Percentiles rank a stretch among this genome's conserved stretches.
Conservation (phyloP, 371 early-diverging fungal genomes). For the Mucor velutinosus region DNA sequence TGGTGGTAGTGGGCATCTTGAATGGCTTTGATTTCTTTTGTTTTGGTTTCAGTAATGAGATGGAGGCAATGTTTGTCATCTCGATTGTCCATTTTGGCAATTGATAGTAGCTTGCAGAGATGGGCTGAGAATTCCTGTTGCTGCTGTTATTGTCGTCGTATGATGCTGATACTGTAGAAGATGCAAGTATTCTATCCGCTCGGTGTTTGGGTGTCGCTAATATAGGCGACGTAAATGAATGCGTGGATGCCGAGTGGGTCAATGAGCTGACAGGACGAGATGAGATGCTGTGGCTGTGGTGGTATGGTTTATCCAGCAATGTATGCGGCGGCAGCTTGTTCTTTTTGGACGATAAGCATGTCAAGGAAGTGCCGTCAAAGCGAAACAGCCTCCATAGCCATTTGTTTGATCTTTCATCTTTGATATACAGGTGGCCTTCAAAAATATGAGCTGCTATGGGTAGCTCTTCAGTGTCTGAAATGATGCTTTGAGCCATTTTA, state of each 20-base stretch:
- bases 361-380: conserved; percentile 32
- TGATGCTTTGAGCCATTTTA: neutral
- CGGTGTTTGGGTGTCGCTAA: conserved; percentile 24
- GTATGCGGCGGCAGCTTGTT: conserved; percentile 28
- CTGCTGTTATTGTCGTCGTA: neutral
- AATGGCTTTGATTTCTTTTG: neutral
- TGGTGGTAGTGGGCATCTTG: neutral
- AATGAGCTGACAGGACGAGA: neutral
- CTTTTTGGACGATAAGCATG: conserved; percentile 29
- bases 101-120: conserved; percentile 24
- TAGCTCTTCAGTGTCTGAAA: conserved; percentile 17
- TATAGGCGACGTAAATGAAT: conserved; percentile 10
- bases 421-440: conserved; percentile 32
- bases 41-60: conserved; percentile 21
- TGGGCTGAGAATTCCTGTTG: neutral
- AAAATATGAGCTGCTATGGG: conserved; percentile 31
- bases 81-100: conserved; percentile 29
- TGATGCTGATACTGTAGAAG: neutral
- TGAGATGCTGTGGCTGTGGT: neutral
- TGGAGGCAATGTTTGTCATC: conserved; percentile 26
- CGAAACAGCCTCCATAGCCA: conserved; percentile 36
- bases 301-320: neutral
- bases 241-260: neutral
- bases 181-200: neutral
- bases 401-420: conserved; percentile 15